Percentiles rank a stretch among this genome's conserved stretches.
Conservation (phyloP, 768 basidiomycete genomes). For the Kwoniella sp. region DNA sequence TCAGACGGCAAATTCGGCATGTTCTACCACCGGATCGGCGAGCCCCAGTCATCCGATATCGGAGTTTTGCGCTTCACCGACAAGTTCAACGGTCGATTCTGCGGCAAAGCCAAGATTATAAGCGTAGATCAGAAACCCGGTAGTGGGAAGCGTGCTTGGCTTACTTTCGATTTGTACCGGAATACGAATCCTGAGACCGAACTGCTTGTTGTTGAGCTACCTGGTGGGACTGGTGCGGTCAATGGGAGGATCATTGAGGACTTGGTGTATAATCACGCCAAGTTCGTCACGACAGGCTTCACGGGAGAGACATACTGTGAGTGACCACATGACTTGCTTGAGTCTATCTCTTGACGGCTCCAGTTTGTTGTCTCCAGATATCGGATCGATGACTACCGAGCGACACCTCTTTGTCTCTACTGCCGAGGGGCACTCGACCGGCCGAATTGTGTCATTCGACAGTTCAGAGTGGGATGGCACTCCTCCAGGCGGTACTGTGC, state of each 20-base stretch:
- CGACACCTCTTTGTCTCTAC: slow-evolving; percentile 19
- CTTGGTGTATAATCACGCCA: slow-evolving; percentile 9
- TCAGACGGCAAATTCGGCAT: slow-evolving; percentile 17
- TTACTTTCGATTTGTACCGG: slow-evolving; percentile 22
- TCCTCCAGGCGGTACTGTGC: neutral
- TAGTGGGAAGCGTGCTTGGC: slow-evolving; percentile 1
- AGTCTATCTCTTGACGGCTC: neutral
- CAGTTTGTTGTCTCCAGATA: slow-evolving; percentile 5
- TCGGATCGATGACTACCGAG: slow-evolving; percentile 18
- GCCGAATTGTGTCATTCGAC: slow-evolving; percentile 19
- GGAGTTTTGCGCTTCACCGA: slow-evolving; percentile 16
- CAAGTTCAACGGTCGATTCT: slow-evolving; percentile 5
- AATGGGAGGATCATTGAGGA: slow-evolving; percentile 13
- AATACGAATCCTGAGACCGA: slow-evolving; percentile 27
- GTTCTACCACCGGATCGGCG: slow-evolving; percentile 23
- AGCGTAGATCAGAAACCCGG: slow-evolving; percentile 2
- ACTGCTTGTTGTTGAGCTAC: slow-evolving; percentile 19
- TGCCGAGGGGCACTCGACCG: slow-evolving; percentile 19
- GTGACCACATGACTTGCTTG: neutral
- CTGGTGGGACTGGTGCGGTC: neutral
- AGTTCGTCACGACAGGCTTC: slow-evolving; percentile 15
- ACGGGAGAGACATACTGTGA: slow-evolving; percentile 24
- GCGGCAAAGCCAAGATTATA: slow-evolving; percentile 4
- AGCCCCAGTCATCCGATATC: slow-evolving; percentile 19
- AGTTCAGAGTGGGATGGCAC: slow-evolving; percentile 9